Percentiles rank a stretch among this genome's conserved stretches.
phyloP scores from a whole-genome alignment of 2,329 filamentous ascomycete genomes.

The Verticillium albo-atrum region DNA sequence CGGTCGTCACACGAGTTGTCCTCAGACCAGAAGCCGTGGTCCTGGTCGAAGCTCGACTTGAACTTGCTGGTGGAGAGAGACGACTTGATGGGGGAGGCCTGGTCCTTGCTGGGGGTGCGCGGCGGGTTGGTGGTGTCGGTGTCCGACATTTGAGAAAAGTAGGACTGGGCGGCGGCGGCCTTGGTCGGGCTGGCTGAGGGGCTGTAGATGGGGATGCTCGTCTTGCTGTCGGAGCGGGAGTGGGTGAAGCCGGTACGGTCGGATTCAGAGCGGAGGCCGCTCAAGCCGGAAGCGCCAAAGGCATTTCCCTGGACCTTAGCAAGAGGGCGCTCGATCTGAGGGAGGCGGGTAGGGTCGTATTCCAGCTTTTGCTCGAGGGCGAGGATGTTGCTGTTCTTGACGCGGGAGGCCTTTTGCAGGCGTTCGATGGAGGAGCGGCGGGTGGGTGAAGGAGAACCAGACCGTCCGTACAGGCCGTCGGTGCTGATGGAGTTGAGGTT shows the following conservation, averaged over 20 bases:
- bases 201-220: constrained; percentile 52
- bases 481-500: constrained; percentile 63
- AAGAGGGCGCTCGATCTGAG: constrained; percentile 76
- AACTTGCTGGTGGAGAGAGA: constrained; percentile 69
- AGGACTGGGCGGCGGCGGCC: constrained; percentile 2
- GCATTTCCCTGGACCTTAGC: constrained; percentile 71
- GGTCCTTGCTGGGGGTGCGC: constrained; percentile 61
- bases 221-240: constrained; percentile 54
- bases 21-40: constrained; percentile 64
- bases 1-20: constrained; percentile 56
- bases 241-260: constrained; percentile 38
- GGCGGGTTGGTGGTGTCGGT: constrained; percentile 22
- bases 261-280: constrained; percentile 45
- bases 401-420: constrained; percentile 87
- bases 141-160: constrained; percentile 1
- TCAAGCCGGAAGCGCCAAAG: constrained; percentile 55
- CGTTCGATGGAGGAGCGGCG: constrained; percentile 92
- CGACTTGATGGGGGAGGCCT: constrained; percentile 80
- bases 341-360: constrained; percentile 78
- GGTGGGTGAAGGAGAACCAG: constrained; percentile 63
- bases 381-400: constrained; percentile 98
- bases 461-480: constrained; percentile 63
- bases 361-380: constrained; percentile 87
- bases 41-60: constrained; percentile 65
- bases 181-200: constrained; percentile 34